These are phyloP conservation scores for Rhamnella rubrinervis DNA, from an alignment of 331 rosid species.

Conservation along the genomic window DNA sequence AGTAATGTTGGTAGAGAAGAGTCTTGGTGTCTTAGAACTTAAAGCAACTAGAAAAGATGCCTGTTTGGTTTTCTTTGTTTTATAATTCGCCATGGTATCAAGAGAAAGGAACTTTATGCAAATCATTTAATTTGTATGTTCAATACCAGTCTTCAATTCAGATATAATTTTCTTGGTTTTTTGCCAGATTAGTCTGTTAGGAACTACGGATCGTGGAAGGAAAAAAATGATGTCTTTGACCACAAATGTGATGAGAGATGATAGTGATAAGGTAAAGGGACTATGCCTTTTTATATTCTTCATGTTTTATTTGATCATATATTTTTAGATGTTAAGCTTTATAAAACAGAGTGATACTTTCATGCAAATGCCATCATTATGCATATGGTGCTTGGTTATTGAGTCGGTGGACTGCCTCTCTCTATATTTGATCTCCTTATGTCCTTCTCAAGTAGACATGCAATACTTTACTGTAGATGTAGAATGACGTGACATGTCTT, in stretches of 20 bases:
- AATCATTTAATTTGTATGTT: not conserved
- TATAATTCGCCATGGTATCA: not conserved
- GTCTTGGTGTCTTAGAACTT: not conserved
- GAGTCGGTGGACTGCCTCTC: too few species aligned
- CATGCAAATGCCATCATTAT: too few species aligned
- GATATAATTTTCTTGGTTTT: not conserved
- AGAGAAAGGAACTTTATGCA: not conserved
- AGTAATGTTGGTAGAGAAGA: not conserved
- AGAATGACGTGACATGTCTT: not conserved
- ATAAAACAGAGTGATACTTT: not conserved
- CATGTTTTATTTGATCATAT: not conserved
- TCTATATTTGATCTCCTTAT: not conserved
- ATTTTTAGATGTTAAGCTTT: not conserved
- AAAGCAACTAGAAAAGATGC: not conserved
- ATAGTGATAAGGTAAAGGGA: constrained; percentile 70
- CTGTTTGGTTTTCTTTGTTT: not conserved
- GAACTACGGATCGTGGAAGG: constrained; percentile 53
- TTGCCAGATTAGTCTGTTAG: constrained; percentile 78
- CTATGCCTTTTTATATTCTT: not conserved
- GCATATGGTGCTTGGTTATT: too few species aligned
- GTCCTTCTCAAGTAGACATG: not conserved
- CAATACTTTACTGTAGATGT: not conserved
- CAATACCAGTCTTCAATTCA: not conserved
- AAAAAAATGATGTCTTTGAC: constrained; percentile 73
- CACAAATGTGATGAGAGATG: constrained; percentile 90